phyloP scores from a whole-genome alignment of 345 rosid genomes.

The Citrus hindsii region DNA sequence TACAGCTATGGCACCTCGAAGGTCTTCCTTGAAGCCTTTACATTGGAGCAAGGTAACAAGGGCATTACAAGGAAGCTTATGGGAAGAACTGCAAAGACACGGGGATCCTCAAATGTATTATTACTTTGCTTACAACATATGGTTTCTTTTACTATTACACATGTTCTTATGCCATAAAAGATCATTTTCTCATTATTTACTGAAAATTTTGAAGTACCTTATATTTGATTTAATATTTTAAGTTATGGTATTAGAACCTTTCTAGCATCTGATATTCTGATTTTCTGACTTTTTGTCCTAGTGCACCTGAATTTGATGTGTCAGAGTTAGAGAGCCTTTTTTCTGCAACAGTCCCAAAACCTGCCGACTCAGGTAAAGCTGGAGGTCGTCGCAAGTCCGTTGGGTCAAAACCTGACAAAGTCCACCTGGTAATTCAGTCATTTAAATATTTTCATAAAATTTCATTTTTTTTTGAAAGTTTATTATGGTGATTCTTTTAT shows the following conservation, averaged over 20 bases:
- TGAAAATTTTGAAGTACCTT: neutral
- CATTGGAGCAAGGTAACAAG: constrained; percentile 99
- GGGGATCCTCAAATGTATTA: constrained; percentile 82
- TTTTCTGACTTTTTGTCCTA: constrained; percentile 17
- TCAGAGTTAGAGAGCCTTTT: constrained; percentile 91
- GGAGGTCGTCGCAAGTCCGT: constrained; percentile 65
- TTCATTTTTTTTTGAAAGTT: neutral
- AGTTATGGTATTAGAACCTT: constrained; percentile 3
- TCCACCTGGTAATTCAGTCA: constrained; percentile 61
- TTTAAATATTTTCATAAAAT: neutral
- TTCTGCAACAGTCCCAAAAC: constrained; percentile 75
- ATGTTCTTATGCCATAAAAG: neutral
- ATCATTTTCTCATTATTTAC: neutral
- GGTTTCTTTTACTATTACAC: neutral
- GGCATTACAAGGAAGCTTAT: constrained; percentile 96
- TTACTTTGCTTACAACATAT: constrained; percentile 22
- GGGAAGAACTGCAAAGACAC: constrained; percentile 94
- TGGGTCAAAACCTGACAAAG: constrained; percentile 85
- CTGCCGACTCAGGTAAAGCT: constrained; percentile 56
- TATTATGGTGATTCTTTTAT: neutral
- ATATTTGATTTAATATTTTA: constrained; percentile 2
- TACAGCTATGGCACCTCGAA: constrained; percentile 45
- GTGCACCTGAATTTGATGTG: constrained; percentile 91
- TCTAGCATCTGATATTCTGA: constrained; percentile 12
- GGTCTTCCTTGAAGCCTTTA: constrained; percentile 90